phyloP scores from a whole-genome alignment of 208 protist genomes.

The Trypanosoma cruzi region DNA sequence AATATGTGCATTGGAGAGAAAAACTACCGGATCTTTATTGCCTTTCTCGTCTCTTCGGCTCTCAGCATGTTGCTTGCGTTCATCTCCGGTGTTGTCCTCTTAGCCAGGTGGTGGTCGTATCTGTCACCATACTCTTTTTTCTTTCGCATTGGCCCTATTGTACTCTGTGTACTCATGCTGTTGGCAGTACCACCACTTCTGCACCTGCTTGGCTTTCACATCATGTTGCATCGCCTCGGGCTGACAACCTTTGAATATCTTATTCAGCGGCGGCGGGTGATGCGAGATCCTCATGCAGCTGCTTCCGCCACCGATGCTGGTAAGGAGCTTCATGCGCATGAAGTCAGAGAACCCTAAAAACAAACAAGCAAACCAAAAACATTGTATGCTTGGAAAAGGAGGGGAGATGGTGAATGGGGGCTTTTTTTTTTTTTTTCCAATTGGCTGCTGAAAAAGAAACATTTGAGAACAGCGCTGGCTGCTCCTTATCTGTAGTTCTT shows the following conservation, averaged over 20 bases:
- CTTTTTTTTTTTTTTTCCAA: slow-evolving; percentile 7
- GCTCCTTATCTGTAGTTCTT: too few species aligned
- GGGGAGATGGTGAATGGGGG: not conserved
- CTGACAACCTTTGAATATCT: slow-evolving; percentile 77
- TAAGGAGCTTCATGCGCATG: slow-evolving; percentile 16
- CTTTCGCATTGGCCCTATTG: slow-evolving; percentile 59
- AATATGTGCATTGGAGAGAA: slow-evolving; percentile 86
- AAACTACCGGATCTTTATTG: slow-evolving; percentile 85
- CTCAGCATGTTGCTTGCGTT: slow-evolving; percentile 30
- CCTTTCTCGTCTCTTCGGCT: slow-evolving; percentile 41
- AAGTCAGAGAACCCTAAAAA: not conserved
- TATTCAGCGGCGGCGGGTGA: slow-evolving; percentile 28
- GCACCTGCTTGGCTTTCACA: slow-evolving; percentile 71
- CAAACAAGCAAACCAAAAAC: not conserved
- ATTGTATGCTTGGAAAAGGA: not conserved
- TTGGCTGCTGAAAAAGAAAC: not conserved
- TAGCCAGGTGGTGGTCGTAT: slow-evolving; percentile 60
- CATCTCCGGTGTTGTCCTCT: slow-evolving; percentile 36
- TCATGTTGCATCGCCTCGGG: slow-evolving; percentile 37
- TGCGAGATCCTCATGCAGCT: not conserved
- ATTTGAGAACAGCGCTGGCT: too few species aligned
- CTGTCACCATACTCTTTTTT: slow-evolving; percentile 48
- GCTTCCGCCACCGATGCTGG: slow-evolving; percentile 6
- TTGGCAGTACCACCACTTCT: slow-evolving; percentile 38
- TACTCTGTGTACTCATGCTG: slow-evolving; percentile 41